phyloP scores from a whole-genome alignment of 768 basidiomycete species.

The Leucosporidium scottii region DNA sequence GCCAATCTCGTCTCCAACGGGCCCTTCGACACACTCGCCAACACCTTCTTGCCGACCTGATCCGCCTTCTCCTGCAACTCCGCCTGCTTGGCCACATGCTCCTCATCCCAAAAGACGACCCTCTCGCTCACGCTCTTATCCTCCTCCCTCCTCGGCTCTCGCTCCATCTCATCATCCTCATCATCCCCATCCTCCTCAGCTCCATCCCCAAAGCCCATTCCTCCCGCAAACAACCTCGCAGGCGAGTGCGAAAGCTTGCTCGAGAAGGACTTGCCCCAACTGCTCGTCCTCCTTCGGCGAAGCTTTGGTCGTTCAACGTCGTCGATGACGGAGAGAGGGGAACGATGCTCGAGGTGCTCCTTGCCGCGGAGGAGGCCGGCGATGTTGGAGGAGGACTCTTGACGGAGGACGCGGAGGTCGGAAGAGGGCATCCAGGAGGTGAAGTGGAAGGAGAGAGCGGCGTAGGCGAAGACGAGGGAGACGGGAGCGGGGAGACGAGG shows the following conservation, averaged over 20 bases:
- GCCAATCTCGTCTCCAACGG: constrained; percentile 31
- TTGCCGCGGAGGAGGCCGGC: constrained; percentile 68
- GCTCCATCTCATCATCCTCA: constrained; percentile 34
- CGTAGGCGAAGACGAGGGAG: constrained; percentile 79
- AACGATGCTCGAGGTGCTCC: constrained; percentile 80
- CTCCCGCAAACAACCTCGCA: background rate
- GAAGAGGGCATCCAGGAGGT: constrained; percentile 81
- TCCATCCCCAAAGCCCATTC: background rate
- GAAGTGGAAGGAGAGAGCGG: constrained; percentile 94
- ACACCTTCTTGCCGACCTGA: constrained; percentile 39
- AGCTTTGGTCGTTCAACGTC: constrained; percentile 45
- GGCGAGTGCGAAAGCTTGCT: background rate
- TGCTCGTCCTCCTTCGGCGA: constrained; percentile 48
- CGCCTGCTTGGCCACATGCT: constrained; percentile 42
- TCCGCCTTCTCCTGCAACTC: constrained; percentile 51
- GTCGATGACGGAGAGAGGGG: constrained; percentile 83
- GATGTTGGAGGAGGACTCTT: constrained; percentile 77
- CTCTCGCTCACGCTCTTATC: constrained; percentile 44
- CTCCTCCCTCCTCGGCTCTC: constrained; percentile 43
- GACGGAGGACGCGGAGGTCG: constrained; percentile 72
- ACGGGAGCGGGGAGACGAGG: constrained; percentile 61
- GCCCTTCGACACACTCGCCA: constrained; percentile 32
- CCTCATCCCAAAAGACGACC: constrained; percentile 22
- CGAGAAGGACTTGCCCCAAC: constrained; percentile 24
- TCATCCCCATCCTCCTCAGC: constrained; percentile 52